phyloP scores from a whole-genome alignment of 192 early-diverging fungal genomes.

The Globomyces pollinis-pini region DNA sequence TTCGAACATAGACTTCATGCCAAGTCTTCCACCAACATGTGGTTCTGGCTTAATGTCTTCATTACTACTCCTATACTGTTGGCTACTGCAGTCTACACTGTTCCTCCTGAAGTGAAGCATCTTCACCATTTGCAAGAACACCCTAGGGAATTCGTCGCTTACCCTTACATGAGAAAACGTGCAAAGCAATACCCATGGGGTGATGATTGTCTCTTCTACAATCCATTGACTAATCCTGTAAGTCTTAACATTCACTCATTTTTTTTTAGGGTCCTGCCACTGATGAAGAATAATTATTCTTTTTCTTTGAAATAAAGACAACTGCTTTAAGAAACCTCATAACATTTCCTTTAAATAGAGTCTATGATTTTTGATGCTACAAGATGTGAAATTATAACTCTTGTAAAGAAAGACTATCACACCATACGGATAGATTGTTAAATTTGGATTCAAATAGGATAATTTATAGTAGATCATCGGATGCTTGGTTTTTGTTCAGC shows the following conservation, averaged over 20 bases:
- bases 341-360: too few species aligned
- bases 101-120: conserved; percentile 40
- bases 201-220: conserved; percentile 38
- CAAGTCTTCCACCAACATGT: conserved; percentile 27
- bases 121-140: conserved; percentile 41
- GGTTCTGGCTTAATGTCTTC: conserved; percentile 37
- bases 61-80: conserved; percentile 35
- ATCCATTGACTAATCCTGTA: conserved; percentile 26
- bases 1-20: conserved; percentile 30
- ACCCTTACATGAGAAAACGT: conserved; percentile 43
- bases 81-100: conserved; percentile 18
- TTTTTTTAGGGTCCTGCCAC: neutral
- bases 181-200: conserved; percentile 47
- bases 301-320: neutral
- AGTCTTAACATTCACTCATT: neutral
- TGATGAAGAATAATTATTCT: neutral
- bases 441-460: too few species aligned
- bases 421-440: too few species aligned
- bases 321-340: neutral
- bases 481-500: too few species aligned
- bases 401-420: too few species aligned
- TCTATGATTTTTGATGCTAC: too few species aligned
- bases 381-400: too few species aligned
- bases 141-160: conserved; percentile 28
- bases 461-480: too few species aligned